Base-by-base conservation (phyloP, 805 yeast species). In the Pachysolen tannophilus region DNA sequence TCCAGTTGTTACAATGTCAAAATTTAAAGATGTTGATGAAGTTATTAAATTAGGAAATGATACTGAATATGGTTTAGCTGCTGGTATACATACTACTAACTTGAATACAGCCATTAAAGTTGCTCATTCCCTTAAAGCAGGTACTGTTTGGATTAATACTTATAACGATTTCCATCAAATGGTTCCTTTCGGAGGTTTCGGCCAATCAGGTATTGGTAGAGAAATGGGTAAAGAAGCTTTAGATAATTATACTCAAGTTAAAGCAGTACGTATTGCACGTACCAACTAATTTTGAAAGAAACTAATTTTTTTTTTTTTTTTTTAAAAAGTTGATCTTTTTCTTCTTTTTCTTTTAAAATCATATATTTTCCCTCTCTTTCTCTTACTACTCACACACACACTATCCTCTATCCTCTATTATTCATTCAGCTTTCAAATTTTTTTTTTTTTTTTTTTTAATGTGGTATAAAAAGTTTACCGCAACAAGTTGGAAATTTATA, bases 1-100 rank as follows among this genome's bases (percentile, higher is more conserved):
- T 40, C 95, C 95, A 17, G 85, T 86, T 42, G 77, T 82, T 43
- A 78, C 92, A 28, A 71, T 83, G 37, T 63, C 79, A 51, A 81
- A 82, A 59, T 85, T 85, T 56, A 65, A 63, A 47, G 67, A 82
- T 33, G 71, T 74, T 43, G 90, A 82, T 44, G 94, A 85, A 58
- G 88, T 78, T 34, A 65, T 86, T 41, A 66, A 61, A 34, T 63
- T 69, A 60, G 88, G 92, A 43, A 86, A 86, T 60, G 78, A 79
- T 57, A 69, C 87, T 26, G 75, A 73, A 38, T 83, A 78, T 53
- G 95, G 95, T 47, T 71, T 86, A 48, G 94, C 94, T 51, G 92
- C 94, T 35, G 92, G 87, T 65, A 63, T 86, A 38, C 92, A 85
- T 70, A 78, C 95, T 30, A 62, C 67, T 34, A 76, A 81, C 51